Conservation (phyloP, 306 rosid genomes). For the Cucurbita ficifolia region DNA sequence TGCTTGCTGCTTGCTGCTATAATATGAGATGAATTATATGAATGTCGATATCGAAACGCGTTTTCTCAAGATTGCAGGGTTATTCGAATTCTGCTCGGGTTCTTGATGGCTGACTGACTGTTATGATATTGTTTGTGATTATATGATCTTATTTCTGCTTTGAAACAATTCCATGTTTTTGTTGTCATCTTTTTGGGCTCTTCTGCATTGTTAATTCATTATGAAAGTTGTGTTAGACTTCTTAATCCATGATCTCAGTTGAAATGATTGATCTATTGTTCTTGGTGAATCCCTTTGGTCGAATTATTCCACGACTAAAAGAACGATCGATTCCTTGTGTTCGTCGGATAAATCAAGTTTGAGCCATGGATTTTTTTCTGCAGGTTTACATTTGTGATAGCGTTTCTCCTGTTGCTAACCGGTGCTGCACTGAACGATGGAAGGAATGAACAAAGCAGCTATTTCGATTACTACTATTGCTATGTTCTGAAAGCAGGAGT, state of each 20-base stretch:
- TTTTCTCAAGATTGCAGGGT: not conserved
- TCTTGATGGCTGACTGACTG: not conserved
- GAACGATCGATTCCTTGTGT: not conserved
- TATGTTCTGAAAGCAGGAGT: slow-evolving; percentile 73
- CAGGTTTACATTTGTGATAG: slow-evolving; percentile 64
- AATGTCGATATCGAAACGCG: not conserved
- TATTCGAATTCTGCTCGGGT: not conserved
- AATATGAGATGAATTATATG: not conserved
- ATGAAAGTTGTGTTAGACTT: not conserved
- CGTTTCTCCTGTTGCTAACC: slow-evolving; percentile 44
- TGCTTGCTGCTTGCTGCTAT: not conserved
- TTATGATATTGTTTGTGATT: not conserved
- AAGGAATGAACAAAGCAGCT: slow-evolving; percentile 28
- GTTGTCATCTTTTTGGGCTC: not conserved
- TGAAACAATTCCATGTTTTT: not conserved
- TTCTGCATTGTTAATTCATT: not conserved
- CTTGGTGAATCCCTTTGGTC: not conserved
- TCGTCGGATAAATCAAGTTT: not conserved
- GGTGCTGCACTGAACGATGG: slow-evolving; percentile 58
- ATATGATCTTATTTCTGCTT: not conserved
- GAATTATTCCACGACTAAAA: not conserved
- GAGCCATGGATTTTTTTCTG: not conserved
- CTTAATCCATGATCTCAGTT: not conserved
- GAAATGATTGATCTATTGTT: not conserved
- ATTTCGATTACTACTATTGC: slow-evolving; percentile 54